Evolutionary conservation across 768 basidiomycete genomes (phyloP).

Genomic region (Daedaleopsis nitida): DNA sequence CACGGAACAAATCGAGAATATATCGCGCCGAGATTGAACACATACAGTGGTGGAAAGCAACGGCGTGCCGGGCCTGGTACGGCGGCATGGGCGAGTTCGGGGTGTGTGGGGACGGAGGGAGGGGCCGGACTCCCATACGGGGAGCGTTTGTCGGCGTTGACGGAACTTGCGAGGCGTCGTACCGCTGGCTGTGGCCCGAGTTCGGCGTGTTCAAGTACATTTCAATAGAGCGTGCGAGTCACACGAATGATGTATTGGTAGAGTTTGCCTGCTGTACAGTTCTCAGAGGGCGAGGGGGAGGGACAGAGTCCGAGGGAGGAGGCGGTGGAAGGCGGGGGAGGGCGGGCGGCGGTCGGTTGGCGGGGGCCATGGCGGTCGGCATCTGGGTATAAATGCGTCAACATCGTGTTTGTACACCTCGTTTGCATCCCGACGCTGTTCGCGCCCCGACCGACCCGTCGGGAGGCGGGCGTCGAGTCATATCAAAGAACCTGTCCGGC

Average conservation of each 20-base stretch:
- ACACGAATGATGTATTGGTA: background rate
- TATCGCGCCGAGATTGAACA: conserved; percentile 1
- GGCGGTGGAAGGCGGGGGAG: conserved; percentile 5
- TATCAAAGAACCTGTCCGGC: conserved; percentile 1
- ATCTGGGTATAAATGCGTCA: conserved; percentile 16
- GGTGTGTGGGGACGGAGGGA: conserved; percentile 19
- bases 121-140: conserved; percentile 13
- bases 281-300: background rate
- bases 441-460: conserved; percentile 7
- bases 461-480: conserved; percentile 22
- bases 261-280: background rate
- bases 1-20: background rate
- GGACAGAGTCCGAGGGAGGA: background rate
- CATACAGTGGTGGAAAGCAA: conserved; percentile 12
- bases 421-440: conserved; percentile 7
- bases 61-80: conserved; percentile 10
- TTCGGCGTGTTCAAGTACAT: conserved; percentile 19
- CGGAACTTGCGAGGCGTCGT: conserved; percentile 10
- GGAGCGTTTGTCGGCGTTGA: conserved; percentile 24
- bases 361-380: conserved; percentile 14
- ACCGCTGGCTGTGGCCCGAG: conserved; percentile 5
- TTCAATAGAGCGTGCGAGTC: background rate
- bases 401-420: conserved; percentile 4
- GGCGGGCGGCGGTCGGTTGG: conserved; percentile 13
- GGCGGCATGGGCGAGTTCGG: conserved; percentile 11